Conservation (phyloP, 805 yeast species). For the Cyberlindnera maclurae region DNA sequence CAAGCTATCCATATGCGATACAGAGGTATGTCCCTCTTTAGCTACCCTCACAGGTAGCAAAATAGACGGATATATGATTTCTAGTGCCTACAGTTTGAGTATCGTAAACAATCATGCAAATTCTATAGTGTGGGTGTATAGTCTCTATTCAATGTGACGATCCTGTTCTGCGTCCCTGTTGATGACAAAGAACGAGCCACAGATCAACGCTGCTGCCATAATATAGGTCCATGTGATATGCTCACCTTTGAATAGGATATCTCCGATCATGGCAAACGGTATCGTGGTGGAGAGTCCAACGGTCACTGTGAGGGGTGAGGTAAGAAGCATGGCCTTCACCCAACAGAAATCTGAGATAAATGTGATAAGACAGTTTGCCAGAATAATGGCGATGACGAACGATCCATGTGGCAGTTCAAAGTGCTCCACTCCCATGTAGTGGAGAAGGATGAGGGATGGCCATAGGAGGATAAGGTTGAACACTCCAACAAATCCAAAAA, state of each 20-base stretch:
- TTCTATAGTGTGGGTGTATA: too few relatives aligned
- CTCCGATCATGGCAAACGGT: conserved; percentile 92
- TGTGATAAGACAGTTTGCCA: conserved; percentile 67
- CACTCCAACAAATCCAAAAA: conserved; percentile 92
- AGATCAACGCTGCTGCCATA: conserved; percentile 74
- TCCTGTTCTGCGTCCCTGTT: conserved; percentile 75
- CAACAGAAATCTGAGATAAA: conserved; percentile 88
- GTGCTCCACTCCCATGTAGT: conserved; percentile 56
- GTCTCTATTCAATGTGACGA: conserved; percentile 16
- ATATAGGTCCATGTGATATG: conserved; percentile 55
- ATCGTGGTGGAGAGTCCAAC: conserved; percentile 91
- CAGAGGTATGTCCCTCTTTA: not conserved
- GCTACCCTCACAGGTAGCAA: too few relatives aligned
- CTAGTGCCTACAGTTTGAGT: not conserved
- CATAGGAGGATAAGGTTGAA: conserved; percentile 68
- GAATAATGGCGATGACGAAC: conserved; percentile 45
- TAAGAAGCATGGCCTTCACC: conserved; percentile 91
- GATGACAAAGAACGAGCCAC: conserved; percentile 75
- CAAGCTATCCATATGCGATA: conserved; percentile 15
- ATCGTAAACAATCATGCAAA: too few relatives aligned
- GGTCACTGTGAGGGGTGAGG: conserved; percentile 92
- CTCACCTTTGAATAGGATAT: conserved; percentile 63
- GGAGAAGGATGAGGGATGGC: conserved; percentile 71
- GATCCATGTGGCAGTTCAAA: conserved; percentile 62
- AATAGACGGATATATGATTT: not conserved